Percentiles rank a stretch among this genome's conserved stretches.
Evolutionary conservation across 2,329 filamentous ascomycete species (phyloP).

Genomic region (Elsinoe ampelina): DNA sequence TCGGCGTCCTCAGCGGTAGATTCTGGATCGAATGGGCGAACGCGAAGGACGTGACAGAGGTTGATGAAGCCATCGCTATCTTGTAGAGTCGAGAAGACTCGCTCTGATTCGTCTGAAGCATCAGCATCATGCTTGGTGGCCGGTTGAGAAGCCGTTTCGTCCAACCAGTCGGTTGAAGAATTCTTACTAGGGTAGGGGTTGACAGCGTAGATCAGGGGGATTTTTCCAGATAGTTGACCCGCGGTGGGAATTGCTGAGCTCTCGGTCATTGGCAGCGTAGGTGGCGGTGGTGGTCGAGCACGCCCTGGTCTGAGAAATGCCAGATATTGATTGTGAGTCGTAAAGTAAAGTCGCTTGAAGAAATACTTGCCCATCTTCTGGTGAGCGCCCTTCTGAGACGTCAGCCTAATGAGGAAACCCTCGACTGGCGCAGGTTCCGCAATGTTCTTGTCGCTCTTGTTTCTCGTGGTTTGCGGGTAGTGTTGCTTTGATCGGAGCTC

Average conservation of each 20-base stretch:
- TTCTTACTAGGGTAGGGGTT: conserved; percentile 48
- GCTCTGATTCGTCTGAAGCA: conserved; percentile 49
- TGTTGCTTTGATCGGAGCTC: conserved; percentile 57
- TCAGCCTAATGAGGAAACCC: conserved; percentile 57
- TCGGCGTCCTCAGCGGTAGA: conserved; percentile 45
- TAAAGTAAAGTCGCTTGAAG: conserved; percentile 58
- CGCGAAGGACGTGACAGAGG: conserved; percentile 46
- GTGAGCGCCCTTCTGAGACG: conserved; percentile 52
- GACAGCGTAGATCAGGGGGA: conserved; percentile 53
- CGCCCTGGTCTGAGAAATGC: conserved; percentile 53
- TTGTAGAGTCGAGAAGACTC: conserved; percentile 49
- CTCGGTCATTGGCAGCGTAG: conserved; percentile 39
- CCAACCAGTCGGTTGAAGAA: conserved; percentile 50
- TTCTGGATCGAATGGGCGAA: conserved; percentile 47
- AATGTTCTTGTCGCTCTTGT: conserved; percentile 35
- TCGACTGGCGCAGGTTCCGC: conserved; percentile 55
- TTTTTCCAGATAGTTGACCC: conserved; percentile 45
- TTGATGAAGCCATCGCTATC: conserved; percentile 57
- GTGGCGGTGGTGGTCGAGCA: conserved; percentile 48
- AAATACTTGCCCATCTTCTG: conserved; percentile 51
- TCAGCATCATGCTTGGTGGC: conserved; percentile 47
- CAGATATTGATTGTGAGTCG: conserved; percentile 53
- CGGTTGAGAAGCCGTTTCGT: conserved; percentile 33
- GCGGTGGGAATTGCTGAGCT: conserved; percentile 44
- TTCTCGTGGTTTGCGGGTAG: conserved; percentile 45